Percentiles rank a stretch among this genome's conserved stretches.
phyloP scores from a whole-genome alignment of 768 basidiomycete species.

The Tulasnella sp. region DNA sequence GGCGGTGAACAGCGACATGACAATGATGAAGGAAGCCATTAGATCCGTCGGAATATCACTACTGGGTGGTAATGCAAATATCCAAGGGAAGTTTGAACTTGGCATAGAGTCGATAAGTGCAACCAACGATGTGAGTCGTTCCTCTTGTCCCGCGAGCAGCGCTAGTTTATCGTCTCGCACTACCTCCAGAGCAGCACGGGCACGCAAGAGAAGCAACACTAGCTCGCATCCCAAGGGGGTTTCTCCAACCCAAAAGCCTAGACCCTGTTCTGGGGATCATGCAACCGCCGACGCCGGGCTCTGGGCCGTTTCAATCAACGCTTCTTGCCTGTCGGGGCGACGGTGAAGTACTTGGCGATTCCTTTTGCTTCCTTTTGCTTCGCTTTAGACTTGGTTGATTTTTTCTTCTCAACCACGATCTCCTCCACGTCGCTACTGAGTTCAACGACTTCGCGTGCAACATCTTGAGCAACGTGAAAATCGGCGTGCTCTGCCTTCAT shows the following conservation, averaged over 20 bases:
- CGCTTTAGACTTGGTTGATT: slow-evolving; percentile 25
- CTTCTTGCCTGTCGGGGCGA: too few species aligned
- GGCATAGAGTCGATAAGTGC: slow-evolving; percentile 69
- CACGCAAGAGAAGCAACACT: too few species aligned
- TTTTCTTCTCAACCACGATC: slow-evolving; percentile 19
- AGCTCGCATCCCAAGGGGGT: too few species aligned
- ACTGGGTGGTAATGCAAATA: slow-evolving; percentile 68
- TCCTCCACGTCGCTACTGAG: slow-evolving; percentile 15
- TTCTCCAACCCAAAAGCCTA: too few species aligned
- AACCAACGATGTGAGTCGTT: slow-evolving; percentile 46
- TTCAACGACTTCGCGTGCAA: slow-evolving; percentile 36
- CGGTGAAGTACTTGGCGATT: slow-evolving; percentile 38
- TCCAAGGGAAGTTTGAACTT: slow-evolving; percentile 66
- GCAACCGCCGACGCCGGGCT: too few species aligned
- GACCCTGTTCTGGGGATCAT: too few species aligned
- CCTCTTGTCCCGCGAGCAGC: too few species aligned
- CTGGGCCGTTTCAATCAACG: too few species aligned
- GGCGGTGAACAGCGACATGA: slow-evolving; percentile 35
- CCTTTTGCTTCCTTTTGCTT: slow-evolving; percentile 26
- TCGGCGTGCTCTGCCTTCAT: slow-evolving; percentile 63
- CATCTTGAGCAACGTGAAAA: slow-evolving; percentile 75
- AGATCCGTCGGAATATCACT: slow-evolving; percentile 78
- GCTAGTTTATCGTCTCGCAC: too few species aligned
- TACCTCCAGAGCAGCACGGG: too few species aligned
- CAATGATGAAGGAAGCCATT: slow-evolving; percentile 62